A percentile compares a stretch with the other conserved stretches of the same genome.
Evolutionary conservation across 306 rosid genomes (phyloP).

Genomic region (Echinosophora koreensis): DNA sequence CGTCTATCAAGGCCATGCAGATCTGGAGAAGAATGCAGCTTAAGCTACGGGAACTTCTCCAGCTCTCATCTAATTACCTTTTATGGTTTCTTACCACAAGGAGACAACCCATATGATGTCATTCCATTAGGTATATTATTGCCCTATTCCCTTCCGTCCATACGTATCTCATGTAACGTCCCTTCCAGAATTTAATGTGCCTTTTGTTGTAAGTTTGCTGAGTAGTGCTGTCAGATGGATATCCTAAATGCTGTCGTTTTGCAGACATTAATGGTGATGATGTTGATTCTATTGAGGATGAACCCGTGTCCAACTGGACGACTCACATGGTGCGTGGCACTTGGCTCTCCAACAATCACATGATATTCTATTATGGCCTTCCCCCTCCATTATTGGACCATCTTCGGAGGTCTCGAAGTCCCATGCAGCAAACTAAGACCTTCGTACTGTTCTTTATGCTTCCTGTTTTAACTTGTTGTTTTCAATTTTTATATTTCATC

Average conservation of each 20-base stretch:
- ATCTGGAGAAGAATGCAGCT: constrained; percentile 83
- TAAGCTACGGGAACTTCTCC: constrained; percentile 82
- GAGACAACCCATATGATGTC: constrained; percentile 79
- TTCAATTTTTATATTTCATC: constrained; percentile 20
- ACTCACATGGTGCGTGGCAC: constrained; percentile 91
- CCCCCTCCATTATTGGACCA: constrained; percentile 79
- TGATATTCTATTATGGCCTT: constrained; percentile 70
- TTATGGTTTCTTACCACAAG: constrained; percentile 87
- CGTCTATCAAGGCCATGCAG: constrained; percentile 82
- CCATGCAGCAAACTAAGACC: constrained; percentile 55
- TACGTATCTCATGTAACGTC: not conserved
- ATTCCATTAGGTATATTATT: constrained; percentile 74
- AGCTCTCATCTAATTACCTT: constrained; percentile 80
- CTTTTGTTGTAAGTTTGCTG: constrained; percentile 41
- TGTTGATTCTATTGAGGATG: constrained; percentile 52
- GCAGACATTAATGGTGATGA: constrained; percentile 62
- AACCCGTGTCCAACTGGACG: constrained; percentile 46
- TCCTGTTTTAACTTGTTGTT: not conserved
- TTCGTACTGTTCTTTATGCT: constrained; percentile 58
- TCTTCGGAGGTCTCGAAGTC: constrained; percentile 61
- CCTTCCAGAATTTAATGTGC: constrained; percentile 42
- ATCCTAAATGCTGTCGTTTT: constrained; percentile 38
- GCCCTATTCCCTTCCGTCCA: constrained; percentile 30
- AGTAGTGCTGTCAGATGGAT: constrained; percentile 39
- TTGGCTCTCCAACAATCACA: constrained; percentile 70